A percentile compares a stretch with the other conserved stretches of the same genome.
Evolutionary conservation across 352 stramenopile genomes (phyloP).

Genomic region (Phytopythium helicoides): DNA sequence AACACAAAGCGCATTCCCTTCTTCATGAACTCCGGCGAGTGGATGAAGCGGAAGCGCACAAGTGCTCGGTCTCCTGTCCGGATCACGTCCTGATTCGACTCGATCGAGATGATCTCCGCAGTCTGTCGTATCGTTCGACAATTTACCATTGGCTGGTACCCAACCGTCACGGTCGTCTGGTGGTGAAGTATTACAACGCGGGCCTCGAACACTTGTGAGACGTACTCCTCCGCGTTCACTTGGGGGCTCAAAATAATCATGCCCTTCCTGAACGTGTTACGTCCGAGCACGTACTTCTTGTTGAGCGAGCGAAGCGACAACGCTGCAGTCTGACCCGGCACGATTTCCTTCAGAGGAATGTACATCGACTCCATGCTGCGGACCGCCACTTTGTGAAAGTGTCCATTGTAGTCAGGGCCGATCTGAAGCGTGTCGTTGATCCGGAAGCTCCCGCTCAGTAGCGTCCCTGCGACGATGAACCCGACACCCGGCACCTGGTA

Average conservation of each 20-base stretch:
- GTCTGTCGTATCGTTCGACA: slow-evolving; percentile 91
- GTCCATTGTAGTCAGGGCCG: slow-evolving; percentile 87
- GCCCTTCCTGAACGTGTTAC: slow-evolving; percentile 88
- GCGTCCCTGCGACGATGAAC: slow-evolving; percentile 92
- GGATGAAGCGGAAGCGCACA: slow-evolving; percentile 90
- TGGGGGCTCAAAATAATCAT: slow-evolving; percentile 90
- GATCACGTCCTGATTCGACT: slow-evolving; percentile 79
- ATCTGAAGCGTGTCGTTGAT: slow-evolving; percentile 88
- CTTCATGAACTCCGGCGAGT: slow-evolving; percentile 95
- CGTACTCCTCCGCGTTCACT: slow-evolving; percentile 72
- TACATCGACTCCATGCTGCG: slow-evolving; percentile 91
- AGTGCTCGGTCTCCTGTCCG: slow-evolving; percentile 89
- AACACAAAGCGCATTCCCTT: slow-evolving; percentile 97
- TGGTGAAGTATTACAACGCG: slow-evolving; percentile 94
- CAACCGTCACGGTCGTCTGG: slow-evolving; percentile 91
- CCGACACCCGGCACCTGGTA: slow-evolving; percentile 93
- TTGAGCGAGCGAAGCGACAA: slow-evolving; percentile 87
- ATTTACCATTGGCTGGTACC: slow-evolving; percentile 96
- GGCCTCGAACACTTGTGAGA: slow-evolving; percentile 89
- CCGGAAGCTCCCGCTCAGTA: slow-evolving; percentile 90
- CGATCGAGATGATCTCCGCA: slow-evolving; percentile 86
- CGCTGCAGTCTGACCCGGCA: slow-evolving; percentile 82
- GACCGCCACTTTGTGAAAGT: slow-evolving; percentile 85
- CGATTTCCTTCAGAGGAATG: slow-evolving; percentile 85
- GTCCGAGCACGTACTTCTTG: slow-evolving; percentile 83